Evolutionary conservation across 2,329 filamentous ascomycete species (phyloP).

Genomic region (Calonectria crousiana): DNA sequence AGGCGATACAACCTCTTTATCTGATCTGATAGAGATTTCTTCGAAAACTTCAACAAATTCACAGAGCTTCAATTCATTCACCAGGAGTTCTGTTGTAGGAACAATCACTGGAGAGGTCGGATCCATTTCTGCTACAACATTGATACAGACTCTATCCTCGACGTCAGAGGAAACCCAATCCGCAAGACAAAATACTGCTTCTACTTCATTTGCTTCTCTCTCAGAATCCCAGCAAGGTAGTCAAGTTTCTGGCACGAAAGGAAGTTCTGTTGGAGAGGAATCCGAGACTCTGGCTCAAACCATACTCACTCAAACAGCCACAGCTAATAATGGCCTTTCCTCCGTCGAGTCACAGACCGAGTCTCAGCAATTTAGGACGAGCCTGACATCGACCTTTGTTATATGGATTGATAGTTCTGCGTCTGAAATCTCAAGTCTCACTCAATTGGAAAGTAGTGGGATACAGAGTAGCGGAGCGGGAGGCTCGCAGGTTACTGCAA

Average conservation of each 20-base stretch:
- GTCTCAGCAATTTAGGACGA: background rate
- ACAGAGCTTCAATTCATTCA: no score
- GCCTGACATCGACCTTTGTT: background rate
- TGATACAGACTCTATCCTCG: background rate
- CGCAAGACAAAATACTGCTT: background rate
- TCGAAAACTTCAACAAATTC: background rate
- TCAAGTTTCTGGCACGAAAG: background rate
- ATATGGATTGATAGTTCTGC: no score
- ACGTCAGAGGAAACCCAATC: background rate
- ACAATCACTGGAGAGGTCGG: background rate
- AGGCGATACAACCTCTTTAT: background rate
- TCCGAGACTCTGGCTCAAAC: background rate
- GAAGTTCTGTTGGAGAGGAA: background rate
- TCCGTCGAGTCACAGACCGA: background rate
- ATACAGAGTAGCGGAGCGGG: background rate
- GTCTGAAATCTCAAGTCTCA: background rate
- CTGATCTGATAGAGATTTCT: background rate
- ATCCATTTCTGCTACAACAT: background rate
- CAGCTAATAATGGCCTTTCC: background rate
- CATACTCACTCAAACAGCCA: background rate
- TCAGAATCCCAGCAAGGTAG: background rate
- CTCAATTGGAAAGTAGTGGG: background rate
- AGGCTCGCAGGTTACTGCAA: background rate
- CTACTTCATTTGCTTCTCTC: background rate
- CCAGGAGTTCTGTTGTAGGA: background rate